A percentile compares a stretch with the other conserved stretches of the same genome.
phyloP scores from a whole-genome alignment of 768 basidiomycete genomes.

The Phaffia tasmanica region DNA sequence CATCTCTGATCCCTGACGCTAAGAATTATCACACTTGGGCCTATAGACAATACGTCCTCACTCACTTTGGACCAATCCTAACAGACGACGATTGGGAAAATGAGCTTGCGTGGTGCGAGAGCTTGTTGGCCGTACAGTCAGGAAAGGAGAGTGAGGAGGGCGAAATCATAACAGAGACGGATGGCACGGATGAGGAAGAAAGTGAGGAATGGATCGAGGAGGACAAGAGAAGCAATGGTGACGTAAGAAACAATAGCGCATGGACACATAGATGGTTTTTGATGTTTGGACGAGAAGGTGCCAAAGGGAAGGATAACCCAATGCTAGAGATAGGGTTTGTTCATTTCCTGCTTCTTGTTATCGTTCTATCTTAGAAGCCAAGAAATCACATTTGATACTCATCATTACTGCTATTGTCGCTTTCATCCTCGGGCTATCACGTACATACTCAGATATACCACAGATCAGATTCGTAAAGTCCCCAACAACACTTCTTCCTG shows the following conservation, averaged over 20 bases:
- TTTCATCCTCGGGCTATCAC: not conserved
- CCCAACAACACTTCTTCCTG: slow-evolving; percentile 92
- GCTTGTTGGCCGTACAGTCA: slow-evolving; percentile 28
- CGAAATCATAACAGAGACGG: slow-evolving; percentile 10
- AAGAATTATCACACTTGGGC: slow-evolving; percentile 99
- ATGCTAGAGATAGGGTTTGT: slow-evolving; percentile 66
- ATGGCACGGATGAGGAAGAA: slow-evolving; percentile 39
- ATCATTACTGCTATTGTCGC: not conserved
- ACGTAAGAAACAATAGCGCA: slow-evolving; percentile 90
- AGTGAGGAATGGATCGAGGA: slow-evolving; percentile 62
- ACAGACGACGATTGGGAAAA: slow-evolving; percentile 29
- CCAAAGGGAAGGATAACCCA: slow-evolving; percentile 45
- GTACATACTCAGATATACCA: slow-evolving; percentile 53
- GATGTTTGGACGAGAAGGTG: slow-evolving; percentile 54
- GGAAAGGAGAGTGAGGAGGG: not conserved
- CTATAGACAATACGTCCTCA: slow-evolving; percentile 87
- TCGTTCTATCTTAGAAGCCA: not conserved
- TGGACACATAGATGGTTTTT: slow-evolving; percentile 89
- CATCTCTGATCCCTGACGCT: slow-evolving; percentile 58
- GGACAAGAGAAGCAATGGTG: slow-evolving; percentile 56
- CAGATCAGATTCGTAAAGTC: slow-evolving; percentile 67
- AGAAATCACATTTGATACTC: not conserved
- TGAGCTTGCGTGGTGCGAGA: slow-evolving; percentile 36
- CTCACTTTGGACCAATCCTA: slow-evolving; percentile 49
- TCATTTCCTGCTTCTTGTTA: slow-evolving; percentile 8